Base-by-base conservation (phyloP, 495 filamentous ascomycete species). In the Extremus antarcticus region DNA sequence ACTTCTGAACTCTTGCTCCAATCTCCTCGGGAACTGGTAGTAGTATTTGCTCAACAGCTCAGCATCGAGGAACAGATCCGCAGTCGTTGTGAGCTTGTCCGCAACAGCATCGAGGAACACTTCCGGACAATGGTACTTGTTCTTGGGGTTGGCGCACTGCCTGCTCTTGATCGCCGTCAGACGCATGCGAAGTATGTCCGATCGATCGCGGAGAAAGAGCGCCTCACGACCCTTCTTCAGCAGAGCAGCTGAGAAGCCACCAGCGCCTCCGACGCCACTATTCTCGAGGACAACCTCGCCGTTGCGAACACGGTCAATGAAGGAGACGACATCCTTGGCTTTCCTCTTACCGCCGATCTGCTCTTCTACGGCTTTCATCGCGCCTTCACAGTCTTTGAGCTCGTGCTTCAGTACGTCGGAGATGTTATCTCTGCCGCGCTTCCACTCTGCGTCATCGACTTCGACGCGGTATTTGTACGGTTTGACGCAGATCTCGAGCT, bases 401-500 rank as follows among this genome's bases (percentile, higher is more conserved):
- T 99, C 92, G 23, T 83, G 79, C 66, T 90, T 94, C 13, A 99
- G 69, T 0, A 90, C 79, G 11, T 75, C 79, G 53, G 79, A 76
- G 32, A 88, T 80, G 60, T 90, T 90, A 17, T 92, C 88, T 55
- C 89, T 73, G 0, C 88, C 89, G 54, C 85, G 80, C 3, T 73
- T 68, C 92, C 92, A 99, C 66, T 97, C 94, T 4, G 80, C 73
- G 20, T 88, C 85, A 58, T 95, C 86, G 46, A 97, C 82, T 65
- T 99, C 92, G 47, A 97, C 92, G 55, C 96, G 88, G 60, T 85
- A 97, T 66, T 97, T 99, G 74, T 90, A 99, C 1, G 92, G 92
- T 67, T 99, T 99, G 74, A 99, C 91, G 65, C 92, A 97, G 64
- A 96, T 96, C 68, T 99, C 92, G n/a, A 99, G 89, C 67, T 96